phyloP scores from a whole-genome alignment of 2,329 filamentous ascomycete species.

The Fusarium fracticaudum region DNA sequence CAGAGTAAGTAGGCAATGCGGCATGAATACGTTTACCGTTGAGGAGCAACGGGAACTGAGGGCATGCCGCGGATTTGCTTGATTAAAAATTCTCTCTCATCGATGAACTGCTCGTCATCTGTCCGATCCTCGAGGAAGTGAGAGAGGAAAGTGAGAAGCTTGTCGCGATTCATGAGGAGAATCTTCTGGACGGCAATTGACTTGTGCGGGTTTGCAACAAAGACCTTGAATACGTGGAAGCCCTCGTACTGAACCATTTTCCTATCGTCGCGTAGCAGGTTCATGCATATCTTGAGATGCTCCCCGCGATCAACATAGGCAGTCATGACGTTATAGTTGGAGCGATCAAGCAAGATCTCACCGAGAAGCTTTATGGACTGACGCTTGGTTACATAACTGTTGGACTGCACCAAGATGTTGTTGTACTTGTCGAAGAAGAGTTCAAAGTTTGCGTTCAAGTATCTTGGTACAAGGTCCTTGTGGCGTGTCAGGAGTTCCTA shows the following conservation, averaged over 20 bases:
- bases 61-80: constrained; percentile 86
- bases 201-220: constrained; percentile 98
- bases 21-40: constrained; percentile 49
- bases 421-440: constrained; percentile 95
- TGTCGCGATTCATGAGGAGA: constrained; percentile 93
- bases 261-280: constrained; percentile 90
- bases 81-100: constrained; percentile 96
- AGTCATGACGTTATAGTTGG: constrained; percentile 99
- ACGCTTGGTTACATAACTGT: constrained; percentile 96
- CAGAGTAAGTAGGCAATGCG: background rate
- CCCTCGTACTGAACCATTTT: constrained; percentile 99
- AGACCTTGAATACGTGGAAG: constrained; percentile 99
- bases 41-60: constrained; percentile 62
- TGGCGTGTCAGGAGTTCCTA: constrained; percentile 95
- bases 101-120: constrained; percentile 98
- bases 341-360: constrained; percentile 91
- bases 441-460: constrained; percentile 89
- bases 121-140: constrained; percentile 94
- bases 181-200: constrained; percentile 96
- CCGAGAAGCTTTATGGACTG: constrained; percentile 98
- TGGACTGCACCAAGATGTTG: constrained; percentile 84
- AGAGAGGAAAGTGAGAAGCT: constrained; percentile 86
- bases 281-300: constrained; percentile 98
- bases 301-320: constrained; percentile 94
- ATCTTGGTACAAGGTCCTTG: constrained; percentile 89